Evolutionary conservation across 768 basidiomycete genomes (phyloP).

Genomic region (Auriscalpium orientale): DNA sequence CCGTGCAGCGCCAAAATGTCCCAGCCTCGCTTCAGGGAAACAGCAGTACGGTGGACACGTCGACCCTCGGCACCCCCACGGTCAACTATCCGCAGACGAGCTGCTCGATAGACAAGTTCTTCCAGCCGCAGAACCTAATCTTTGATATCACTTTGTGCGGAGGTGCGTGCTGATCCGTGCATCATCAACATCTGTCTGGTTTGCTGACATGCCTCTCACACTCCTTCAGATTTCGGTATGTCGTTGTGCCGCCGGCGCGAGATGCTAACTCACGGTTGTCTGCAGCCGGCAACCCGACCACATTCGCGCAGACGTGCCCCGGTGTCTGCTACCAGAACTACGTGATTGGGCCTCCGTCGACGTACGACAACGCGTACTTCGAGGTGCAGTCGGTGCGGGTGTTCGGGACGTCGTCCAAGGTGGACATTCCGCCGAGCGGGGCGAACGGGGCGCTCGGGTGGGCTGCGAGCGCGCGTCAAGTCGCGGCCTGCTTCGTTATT

Average conservation of each 20-base stretch:
- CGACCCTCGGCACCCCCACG: slow-evolving; percentile 55
- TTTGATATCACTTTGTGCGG: slow-evolving; percentile 72
- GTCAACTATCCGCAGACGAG: slow-evolving; percentile 57
- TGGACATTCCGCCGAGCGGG: background rate
- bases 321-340: slow-evolving; percentile 23
- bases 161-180: slow-evolving; percentile 25
- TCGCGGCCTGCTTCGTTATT: background rate
- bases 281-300: slow-evolving; percentile 1
- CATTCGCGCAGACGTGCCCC: slow-evolving; percentile 6
- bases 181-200: slow-evolving; percentile 14
- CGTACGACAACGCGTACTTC: slow-evolving; percentile 32
- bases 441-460: background rate
- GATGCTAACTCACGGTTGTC: background rate
- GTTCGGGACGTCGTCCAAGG: slow-evolving; percentile 12
- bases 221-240: background rate
- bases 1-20: slow-evolving; percentile 33
- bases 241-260: background rate
- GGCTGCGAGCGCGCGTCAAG: background rate
- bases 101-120: slow-evolving; percentile 48
- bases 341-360: slow-evolving; percentile 24
- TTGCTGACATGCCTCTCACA: slow-evolving; percentile 7
- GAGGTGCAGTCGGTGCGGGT: slow-evolving; percentile 34
- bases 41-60: slow-evolving; percentile 44
- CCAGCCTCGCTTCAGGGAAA: slow-evolving; percentile 41
- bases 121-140: slow-evolving; percentile 57